Evolutionary conservation across 2,329 filamentous ascomycete genomes (phyloP).

Genomic region (Aspergillus felis): DNA sequence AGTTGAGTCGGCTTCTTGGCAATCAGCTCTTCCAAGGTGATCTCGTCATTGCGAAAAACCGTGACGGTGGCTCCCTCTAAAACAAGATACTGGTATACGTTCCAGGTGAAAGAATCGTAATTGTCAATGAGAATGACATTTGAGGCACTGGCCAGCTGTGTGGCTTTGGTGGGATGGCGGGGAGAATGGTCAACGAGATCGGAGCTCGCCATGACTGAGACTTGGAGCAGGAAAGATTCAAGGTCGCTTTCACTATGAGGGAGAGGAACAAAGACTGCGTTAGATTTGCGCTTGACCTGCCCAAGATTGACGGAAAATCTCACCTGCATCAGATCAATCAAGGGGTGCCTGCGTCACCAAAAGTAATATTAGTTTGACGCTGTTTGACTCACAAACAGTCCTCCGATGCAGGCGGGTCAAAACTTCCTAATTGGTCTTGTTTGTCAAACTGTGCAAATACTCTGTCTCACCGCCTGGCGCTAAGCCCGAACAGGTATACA

Average conservation of each 20-base stretch:
- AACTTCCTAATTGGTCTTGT: slow-evolving; percentile 13
- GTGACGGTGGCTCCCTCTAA: slow-evolving; percentile 91
- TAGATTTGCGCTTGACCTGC: not conserved
- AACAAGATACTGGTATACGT: slow-evolving; percentile 96
- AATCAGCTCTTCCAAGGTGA: slow-evolving; percentile 78
- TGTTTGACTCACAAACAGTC: slow-evolving; percentile 7
- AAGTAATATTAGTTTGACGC: too few relatives aligned
- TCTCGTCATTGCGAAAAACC: slow-evolving; percentile 88
- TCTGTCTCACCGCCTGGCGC: slow-evolving; percentile 26
- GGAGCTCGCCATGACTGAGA: slow-evolving; percentile 32
- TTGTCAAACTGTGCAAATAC: slow-evolving; percentile 18
- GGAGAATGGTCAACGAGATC: slow-evolving; percentile 77
- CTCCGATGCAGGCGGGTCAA: slow-evolving; percentile 7
- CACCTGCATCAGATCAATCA: not conserved
- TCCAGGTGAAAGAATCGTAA: slow-evolving; percentile 99
- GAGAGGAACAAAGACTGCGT: not conserved
- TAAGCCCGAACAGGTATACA: slow-evolving; percentile 36
- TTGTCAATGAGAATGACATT: slow-evolving; percentile 97
- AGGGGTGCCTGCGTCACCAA: not conserved
- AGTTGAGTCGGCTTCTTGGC: slow-evolving; percentile 84
- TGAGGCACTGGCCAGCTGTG: slow-evolving; percentile 71
- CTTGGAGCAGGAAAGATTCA: slow-evolving; percentile 30
- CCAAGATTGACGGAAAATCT: not conserved
- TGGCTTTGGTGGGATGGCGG: slow-evolving; percentile 67
- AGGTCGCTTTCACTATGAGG: not conserved